phyloP scores from a whole-genome alignment of 2,329 filamentous ascomycete species.

The Chaetothyriales sp. region DNA sequence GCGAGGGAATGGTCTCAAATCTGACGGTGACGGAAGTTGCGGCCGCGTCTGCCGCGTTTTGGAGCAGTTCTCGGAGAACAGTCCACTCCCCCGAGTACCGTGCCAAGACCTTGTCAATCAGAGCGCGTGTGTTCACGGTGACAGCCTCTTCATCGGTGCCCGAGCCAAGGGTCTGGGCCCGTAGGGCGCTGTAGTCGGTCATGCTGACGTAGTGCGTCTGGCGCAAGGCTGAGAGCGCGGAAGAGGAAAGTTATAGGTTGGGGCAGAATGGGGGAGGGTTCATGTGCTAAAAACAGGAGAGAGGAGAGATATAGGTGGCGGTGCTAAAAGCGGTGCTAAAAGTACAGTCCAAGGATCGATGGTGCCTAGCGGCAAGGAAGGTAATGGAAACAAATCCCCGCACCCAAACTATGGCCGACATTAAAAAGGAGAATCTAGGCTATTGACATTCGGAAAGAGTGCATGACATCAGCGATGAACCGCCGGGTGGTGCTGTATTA shows the following conservation, averaged over 20 bases:
- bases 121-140: constrained; percentile 87
- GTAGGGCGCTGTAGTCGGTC: constrained; percentile 49
- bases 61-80: constrained; percentile 77
- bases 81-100: constrained; percentile 93
- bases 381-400: neutral
- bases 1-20: constrained; percentile 81
- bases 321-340: neutral
- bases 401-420: neutral
- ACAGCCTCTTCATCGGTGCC: constrained; percentile 92
- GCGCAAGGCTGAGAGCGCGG: constrained; percentile 41
- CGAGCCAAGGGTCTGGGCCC: constrained; percentile 72
- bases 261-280: neutral
- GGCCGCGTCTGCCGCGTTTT: constrained; percentile 95
- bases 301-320: neutral
- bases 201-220: constrained; percentile 38
- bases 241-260: constrained; percentile 4
- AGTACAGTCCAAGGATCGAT: neutral
- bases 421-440: neutral
- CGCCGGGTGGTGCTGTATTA: neutral
- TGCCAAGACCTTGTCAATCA: constrained; percentile 96
- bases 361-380: neutral
- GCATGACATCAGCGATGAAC: neutral
- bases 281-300: constrained; percentile 1
- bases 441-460: neutral
- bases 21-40: constrained; percentile 80